Base-by-base conservation (phyloP, 1,139 yeast genomes). In the Trichomonascaceae sp. region DNA sequence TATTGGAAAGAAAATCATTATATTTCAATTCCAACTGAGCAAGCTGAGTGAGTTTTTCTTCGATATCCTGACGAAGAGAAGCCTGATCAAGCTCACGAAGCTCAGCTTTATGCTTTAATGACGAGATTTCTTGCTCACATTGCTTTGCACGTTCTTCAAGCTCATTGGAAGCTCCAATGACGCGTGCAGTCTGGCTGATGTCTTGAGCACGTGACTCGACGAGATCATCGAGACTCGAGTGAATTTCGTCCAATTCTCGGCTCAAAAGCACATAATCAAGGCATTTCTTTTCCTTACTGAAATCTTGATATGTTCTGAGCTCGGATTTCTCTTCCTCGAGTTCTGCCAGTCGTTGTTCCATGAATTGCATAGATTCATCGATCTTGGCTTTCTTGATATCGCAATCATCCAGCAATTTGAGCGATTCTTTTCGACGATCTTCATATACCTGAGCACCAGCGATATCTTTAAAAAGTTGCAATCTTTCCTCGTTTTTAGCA, bases 391-490 rank as follows among this genome's bases (percentile, higher is more conserved):
- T 78, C 63, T 89, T 88, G 58, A 76, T 77, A 58, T 80, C 81
- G 0, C 96, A 84, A 55, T 81, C 83, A 12, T 74, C 75, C 90
- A 93, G 87, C 62, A 89, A 93, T 63, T 84, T 85, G 60, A 79
- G 73, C 1, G 96, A 87, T 56, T 90, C 96, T 56, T 80, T 80
- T 55, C 91, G 74, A 64, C 89, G 87, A 50, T 79, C 75, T 66
- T 93, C 99, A 70, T 93, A 93, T 1, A 91, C 87, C 56, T 84
- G 85, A 0, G 98, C 96, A 15, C 99, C 99, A 51, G 97, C 95
- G 36, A 91, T 96, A 66, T 90, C 96, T 63, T 93, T 90, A 60
- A 93, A 74, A 45, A 91, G 73, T 36, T 82, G 78, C 55, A 93
- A 74, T 57, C 98, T 78, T 65, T 91, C 97, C 2, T 80, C 67